phyloP scores from a whole-genome alignment of 2,329 filamentous ascomycete genomes.

The Bimuria novae-zelandiae region DNA sequence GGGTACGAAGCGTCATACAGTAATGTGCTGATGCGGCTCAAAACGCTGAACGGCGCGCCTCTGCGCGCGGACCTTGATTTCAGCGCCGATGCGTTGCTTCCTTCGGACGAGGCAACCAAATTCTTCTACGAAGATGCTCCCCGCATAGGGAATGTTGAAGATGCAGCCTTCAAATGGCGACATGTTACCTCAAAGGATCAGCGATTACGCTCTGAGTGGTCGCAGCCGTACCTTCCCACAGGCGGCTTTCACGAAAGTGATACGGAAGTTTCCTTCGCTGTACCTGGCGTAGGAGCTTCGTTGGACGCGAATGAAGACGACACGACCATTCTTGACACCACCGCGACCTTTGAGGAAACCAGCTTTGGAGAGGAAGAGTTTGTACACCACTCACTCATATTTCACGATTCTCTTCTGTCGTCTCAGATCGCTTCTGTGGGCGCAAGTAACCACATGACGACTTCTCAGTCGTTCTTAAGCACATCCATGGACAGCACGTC shows the following conservation, averaged over 20 bases:
- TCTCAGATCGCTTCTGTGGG: slow-evolving; percentile 54
- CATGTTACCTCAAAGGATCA: slow-evolving; percentile 17
- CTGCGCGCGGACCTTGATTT: slow-evolving; percentile 59
- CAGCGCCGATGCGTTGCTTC: slow-evolving; percentile 56
- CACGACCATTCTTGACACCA: slow-evolving; percentile 32
- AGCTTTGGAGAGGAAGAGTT: slow-evolving; percentile 52
- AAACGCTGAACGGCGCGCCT: slow-evolving; percentile 66
- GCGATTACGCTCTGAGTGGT: slow-evolving; percentile 36
- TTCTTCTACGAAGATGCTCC: slow-evolving; percentile 6
- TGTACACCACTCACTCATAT: slow-evolving; percentile 75
- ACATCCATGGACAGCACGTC: slow-evolving; percentile 42
- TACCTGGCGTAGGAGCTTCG: slow-evolving; percentile 21
- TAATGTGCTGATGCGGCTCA: slow-evolving; percentile 45
- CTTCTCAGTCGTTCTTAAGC: slow-evolving; percentile 41
- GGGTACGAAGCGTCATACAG: slow-evolving; percentile 2
- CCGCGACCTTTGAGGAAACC: slow-evolving; percentile 21
- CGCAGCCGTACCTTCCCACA: slow-evolving; percentile 35
- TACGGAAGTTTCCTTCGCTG: slow-evolving; percentile 18
- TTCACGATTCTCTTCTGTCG: slow-evolving; percentile 68
- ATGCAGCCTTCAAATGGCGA: slow-evolving; percentile 37
- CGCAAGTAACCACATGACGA: slow-evolving; percentile 36
- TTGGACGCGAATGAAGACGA: slow-evolving; percentile 20
- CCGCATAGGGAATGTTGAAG: slow-evolving; percentile 2
- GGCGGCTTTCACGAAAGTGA: slow-evolving; percentile 5
- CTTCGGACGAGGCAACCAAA: slow-evolving; percentile 52